These are phyloP conservation scores for Gossypium raimondii DNA, from an alignment of 345 rosid species.

Conservation along the genomic window DNA sequence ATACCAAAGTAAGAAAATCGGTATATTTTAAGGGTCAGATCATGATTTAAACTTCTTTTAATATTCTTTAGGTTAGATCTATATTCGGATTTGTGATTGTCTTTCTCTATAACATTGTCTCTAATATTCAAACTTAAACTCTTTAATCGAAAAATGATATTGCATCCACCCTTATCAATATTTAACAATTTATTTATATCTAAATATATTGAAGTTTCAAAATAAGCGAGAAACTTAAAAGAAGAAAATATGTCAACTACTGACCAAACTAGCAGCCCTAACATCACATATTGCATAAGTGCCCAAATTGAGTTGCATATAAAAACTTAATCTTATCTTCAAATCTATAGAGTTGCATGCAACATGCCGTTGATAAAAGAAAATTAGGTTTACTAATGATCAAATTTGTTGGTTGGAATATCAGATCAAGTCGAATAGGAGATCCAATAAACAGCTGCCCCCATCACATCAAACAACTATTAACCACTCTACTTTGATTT, in stretches of 20 bases:
- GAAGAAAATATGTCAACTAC: too few species aligned
- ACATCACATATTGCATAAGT: neutral
- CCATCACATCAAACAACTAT: neutral
- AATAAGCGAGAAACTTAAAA: too few species aligned
- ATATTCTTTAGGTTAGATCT: too few species aligned
- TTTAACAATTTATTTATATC: too few species aligned
- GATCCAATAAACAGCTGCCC: neutral
- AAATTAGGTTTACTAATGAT: neutral
- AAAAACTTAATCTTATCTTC: neutral
- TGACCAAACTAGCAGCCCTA: neutral
- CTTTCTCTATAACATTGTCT: too few species aligned
- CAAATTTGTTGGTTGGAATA: neutral
- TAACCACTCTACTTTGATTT: neutral
- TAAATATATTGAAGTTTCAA: too few species aligned
- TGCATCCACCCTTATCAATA: too few species aligned
- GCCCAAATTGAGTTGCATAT: neutral
- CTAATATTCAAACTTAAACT: too few species aligned
- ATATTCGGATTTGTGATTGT: too few species aligned
- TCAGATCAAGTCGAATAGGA: neutral
- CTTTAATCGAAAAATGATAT: too few species aligned
- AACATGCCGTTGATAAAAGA: neutral
- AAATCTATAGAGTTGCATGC: neutral
- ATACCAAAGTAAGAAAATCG: fast-evolving
- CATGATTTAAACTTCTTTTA: too few species aligned
- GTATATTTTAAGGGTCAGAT: too few species aligned